Evolutionary conservation across 805 yeast species (phyloP).

Genomic region (Ogataea nonfermentans): DNA sequence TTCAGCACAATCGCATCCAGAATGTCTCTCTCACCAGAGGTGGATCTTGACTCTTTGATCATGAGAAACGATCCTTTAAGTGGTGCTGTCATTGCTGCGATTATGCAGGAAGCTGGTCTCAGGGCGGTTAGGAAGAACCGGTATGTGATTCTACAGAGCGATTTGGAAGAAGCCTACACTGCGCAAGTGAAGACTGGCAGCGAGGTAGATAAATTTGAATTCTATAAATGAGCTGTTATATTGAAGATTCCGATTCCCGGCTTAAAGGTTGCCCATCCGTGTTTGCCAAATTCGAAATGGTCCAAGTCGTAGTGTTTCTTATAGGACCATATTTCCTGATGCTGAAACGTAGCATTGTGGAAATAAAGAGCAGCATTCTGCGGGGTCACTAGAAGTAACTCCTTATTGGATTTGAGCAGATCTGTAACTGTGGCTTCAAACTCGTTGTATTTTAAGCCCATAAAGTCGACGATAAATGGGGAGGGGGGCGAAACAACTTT

Average conservation of each 20-base stretch:
- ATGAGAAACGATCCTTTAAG: constrained; percentile 95
- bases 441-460: constrained; percentile 40
- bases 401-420: constrained; percentile 1
- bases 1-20: constrained; percentile 94
- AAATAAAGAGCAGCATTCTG: constrained; percentile 26
- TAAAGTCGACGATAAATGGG: constrained; percentile 39
- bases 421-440: constrained; percentile 18
- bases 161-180: constrained; percentile 96
- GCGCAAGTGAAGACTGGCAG: constrained; percentile 93
- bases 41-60: constrained; percentile 89
- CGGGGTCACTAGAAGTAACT: constrained; percentile 30
- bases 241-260: constrained; percentile 67
- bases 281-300: constrained; percentile 56
- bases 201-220: constrained; percentile 96
- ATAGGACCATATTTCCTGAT: constrained; percentile 35
- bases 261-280: constrained; percentile 39
- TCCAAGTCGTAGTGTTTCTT: constrained; percentile 66
- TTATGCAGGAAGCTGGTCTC: constrained; percentile 99
- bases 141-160: constrained; percentile 93
- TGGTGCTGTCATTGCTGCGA: constrained; percentile 97
- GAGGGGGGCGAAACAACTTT: constrained; percentile 16
- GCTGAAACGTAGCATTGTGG: constrained; percentile 9
- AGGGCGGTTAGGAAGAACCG: constrained; percentile 98
- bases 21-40: constrained; percentile 98
- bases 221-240: constrained; percentile 64